Evolutionary conservation across 257 asterid genomes (phyloP), one percentile per base, ranked within the genome.

Genomic region (Leonotis leonurus): DNA sequence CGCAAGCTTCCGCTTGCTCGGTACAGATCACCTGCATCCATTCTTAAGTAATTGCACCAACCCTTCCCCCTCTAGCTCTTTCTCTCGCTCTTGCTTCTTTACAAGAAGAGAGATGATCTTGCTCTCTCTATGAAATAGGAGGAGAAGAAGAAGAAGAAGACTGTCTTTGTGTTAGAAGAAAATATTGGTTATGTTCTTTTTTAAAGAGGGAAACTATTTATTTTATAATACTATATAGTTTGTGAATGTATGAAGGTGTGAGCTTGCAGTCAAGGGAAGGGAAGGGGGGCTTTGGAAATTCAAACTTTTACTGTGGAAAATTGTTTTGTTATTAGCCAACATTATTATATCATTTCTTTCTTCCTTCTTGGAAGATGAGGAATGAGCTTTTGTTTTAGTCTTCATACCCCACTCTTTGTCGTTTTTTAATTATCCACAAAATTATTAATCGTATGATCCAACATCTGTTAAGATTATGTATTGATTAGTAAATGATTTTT

Each of bases 1-100:
- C 84, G 39, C 45, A 80, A 26, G 63, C 80, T 83, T 20, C 62
- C 49, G n/a, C 80, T 65, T 2, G 80, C 86, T 60, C 44, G 61
- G 24, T 70, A 72, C 3, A 68, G 57, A 40, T 72, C 78, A 3
- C 73, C 78, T 1, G 73, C 27, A n/a, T 76, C 81, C 81, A 76
- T 76, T 30, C 16, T 11, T n/a, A n/a, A n/a, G n/a, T n/a, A n/a
- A n/a, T n/a, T 49, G 24, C 24, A 17, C 49, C n/a, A n/a, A n/a
- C n/a, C n/a, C 21, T 2, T 7, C 16, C 26, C n/a, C 7, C 7
- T 1, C 17, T 5, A 8, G 6, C 41, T 0, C 53, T 2, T 9
- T 40, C 22, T 1, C 8, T 24, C 22, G 40, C 41, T 60, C 12
- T 17, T 56, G 6, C 20, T 13, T 54, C 9, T 54, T 51, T 49